These are phyloP conservation scores for Allomyces macrogynus DNA, from an alignment of 192 early-diverging fungal species.

Conservation along the genomic window DNA sequence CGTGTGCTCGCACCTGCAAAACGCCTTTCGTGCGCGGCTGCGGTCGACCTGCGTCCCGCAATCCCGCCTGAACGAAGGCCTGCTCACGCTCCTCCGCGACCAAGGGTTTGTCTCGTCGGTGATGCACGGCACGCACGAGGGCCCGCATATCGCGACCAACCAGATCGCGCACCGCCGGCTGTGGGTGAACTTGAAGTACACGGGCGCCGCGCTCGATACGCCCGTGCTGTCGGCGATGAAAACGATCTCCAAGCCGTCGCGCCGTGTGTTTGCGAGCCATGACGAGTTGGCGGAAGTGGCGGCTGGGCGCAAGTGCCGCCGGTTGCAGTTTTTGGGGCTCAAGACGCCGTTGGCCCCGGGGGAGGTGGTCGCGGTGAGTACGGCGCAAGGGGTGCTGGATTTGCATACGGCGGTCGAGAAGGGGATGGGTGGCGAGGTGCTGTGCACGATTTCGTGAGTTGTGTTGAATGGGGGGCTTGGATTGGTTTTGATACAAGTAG, in stretches of 20 bases:
- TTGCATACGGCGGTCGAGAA: slow-evolving; percentile 70
- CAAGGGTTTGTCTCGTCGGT: slow-evolving; percentile 78
- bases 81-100: slow-evolving; percentile 67
- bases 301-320: slow-evolving; percentile 34
- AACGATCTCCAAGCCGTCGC: slow-evolving; percentile 67
- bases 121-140: slow-evolving; percentile 50
- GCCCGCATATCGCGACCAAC: slow-evolving; percentile 65
- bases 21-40: slow-evolving; percentile 65
- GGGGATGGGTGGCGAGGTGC: slow-evolving; percentile 68
- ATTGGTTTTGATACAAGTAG: too few species aligned
- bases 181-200: slow-evolving; percentile 92
- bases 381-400: slow-evolving; percentile 69
- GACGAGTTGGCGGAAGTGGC: slow-evolving; percentile 58
- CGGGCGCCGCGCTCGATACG: slow-evolving; percentile 32
- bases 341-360: slow-evolving; percentile 68
- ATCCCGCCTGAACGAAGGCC: slow-evolving; percentile 65
- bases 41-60: slow-evolving; percentile 70
- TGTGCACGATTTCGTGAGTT: slow-evolving; percentile 23
- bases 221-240: slow-evolving; percentile 62
- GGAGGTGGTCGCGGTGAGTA: slow-evolving; percentile 77
- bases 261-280: slow-evolving; percentile 57
- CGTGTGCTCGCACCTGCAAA: slow-evolving; percentile 73
- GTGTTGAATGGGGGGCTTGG: neutral
- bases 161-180: slow-evolving; percentile 66
- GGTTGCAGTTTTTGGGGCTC: slow-evolving; percentile 23